Base-by-base conservation (phyloP, 2,329 filamentous ascomycete species). In the Fusarium nygamai region DNA sequence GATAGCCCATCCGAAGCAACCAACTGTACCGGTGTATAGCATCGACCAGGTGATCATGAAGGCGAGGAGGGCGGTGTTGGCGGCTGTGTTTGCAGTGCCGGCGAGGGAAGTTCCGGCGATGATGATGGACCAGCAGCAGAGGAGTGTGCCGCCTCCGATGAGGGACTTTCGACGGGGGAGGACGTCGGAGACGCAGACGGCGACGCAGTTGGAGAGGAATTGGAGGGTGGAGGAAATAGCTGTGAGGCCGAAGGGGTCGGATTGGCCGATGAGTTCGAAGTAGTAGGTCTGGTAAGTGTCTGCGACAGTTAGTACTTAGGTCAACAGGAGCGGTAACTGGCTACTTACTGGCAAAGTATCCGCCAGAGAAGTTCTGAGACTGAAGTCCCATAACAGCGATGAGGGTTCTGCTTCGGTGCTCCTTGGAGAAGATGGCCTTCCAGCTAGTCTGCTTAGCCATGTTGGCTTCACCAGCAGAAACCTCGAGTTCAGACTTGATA, bases 31-130 rank as follows among this genome's bases (percentile, higher is more conserved):
- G 2, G 78, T 80, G 17, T 78, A 80, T 0, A 80, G 77, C 78
- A 80, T 79, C 8, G 78, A 80, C 78, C 77, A 80, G 2, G 78
- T 78, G 14, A 80, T 78, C 78, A 80, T 80, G 59, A 80, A 80
- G 12, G 48, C 63, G 19, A 80, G 78, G 0, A 80, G 75, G 0
- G 78, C 77, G 1, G 76, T 80, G 33, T 77, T 78, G 10, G 78
- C 78, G 1, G 77, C 75, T 11, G 60, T 58, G 39, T 80, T 80
- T 24, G 56, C 19, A 1, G 60, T 71, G 12, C 74, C 38, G 2
- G 65, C 77, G 9, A 79, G 44, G 1, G 77, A 79, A 0, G 77
- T 79, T 2, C 77, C 77, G 0, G 72, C 77, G 22, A 79, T 79
- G 43, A 79, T 76, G 41, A 79, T 67, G 16, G 77, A 79, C 77